A percentile compares a stretch with the other conserved stretches of the same genome.
Conservation (phyloP, 495 filamentous ascomycete species). For the Xylaria grammica region DNA sequence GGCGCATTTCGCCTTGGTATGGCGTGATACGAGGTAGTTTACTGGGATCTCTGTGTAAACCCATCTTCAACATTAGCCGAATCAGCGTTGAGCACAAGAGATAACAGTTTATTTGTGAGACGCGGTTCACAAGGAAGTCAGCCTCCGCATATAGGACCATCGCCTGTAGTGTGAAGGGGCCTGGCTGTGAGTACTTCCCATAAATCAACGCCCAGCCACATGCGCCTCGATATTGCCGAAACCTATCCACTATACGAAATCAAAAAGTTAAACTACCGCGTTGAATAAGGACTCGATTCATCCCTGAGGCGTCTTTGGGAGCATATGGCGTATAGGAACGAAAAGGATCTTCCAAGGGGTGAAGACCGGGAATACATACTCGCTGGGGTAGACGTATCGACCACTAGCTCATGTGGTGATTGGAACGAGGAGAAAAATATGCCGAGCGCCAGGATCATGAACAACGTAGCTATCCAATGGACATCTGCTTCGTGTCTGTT, state of each 20-base stretch:
- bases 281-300: neutral
- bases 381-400: constrained; percentile 34
- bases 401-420: constrained; percentile 46
- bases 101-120: constrained; percentile 53
- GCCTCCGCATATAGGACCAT: constrained; percentile 53
- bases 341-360: neutral
- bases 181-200: constrained; percentile 54
- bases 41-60: constrained; percentile 60
- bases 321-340: neutral
- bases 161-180: constrained; percentile 52
- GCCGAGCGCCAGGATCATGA: constrained; percentile 47
- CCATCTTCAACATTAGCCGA: constrained; percentile 60
- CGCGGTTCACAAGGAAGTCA: constrained; percentile 51
- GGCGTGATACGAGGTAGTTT: constrained; percentile 55
- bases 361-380: constrained; percentile 14
- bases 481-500: constrained; percentile 42
- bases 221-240: constrained; percentile 42
- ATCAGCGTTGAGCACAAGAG: constrained; percentile 52
- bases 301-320: neutral
- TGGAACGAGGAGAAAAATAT: constrained; percentile 45
- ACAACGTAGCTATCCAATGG: constrained; percentile 53
- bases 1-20: constrained; percentile 61
- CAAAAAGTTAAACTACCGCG: neutral
- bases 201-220: constrained; percentile 47
- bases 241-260: constrained; percentile 37